Conservation (phyloP, 306 rosid species). For the Acmispon strigosus region DNA sequence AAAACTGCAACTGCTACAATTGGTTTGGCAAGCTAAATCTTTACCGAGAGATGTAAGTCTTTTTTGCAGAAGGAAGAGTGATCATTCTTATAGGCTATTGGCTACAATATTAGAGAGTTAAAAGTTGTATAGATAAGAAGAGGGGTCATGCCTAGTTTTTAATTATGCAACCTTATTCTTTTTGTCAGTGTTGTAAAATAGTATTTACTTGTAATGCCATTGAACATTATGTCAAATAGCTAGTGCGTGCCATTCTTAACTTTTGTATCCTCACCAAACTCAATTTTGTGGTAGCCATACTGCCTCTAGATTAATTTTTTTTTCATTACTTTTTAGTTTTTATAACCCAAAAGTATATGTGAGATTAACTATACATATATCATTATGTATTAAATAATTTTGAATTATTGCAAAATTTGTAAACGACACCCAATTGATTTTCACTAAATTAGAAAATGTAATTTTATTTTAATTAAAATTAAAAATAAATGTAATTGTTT, state of each 20-base stretch:
- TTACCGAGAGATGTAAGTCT: background rate
- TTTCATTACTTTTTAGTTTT: too few species aligned
- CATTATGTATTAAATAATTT: too few species aligned
- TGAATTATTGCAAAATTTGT: too few species aligned
- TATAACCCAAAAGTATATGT: too few species aligned
- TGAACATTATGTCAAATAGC: background rate
- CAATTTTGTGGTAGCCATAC: background rate
- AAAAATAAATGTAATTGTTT: too few species aligned
- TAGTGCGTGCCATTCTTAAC: background rate
- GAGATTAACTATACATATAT: too few species aligned
- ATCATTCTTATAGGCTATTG: conserved; percentile 10
- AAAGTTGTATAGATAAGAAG: conserved; percentile 25
- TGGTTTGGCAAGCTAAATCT: conserved; percentile 5
- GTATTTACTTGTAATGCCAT: background rate
- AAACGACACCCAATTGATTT: too few species aligned
- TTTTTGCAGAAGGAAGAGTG: background rate
- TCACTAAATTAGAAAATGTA: too few species aligned
- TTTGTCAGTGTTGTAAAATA: conserved; percentile 18
- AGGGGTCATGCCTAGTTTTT: background rate
- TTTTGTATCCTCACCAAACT: background rate
- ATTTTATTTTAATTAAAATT: too few species aligned
- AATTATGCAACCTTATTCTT: conserved; percentile 9
- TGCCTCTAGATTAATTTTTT: too few species aligned
- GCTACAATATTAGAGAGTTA: conserved; percentile 10
- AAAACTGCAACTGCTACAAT: conserved; percentile 11